These are phyloP conservation scores for Serendipita sp. DNA, from an alignment of 768 basidiomycete genomes.

Conservation along the genomic window DNA sequence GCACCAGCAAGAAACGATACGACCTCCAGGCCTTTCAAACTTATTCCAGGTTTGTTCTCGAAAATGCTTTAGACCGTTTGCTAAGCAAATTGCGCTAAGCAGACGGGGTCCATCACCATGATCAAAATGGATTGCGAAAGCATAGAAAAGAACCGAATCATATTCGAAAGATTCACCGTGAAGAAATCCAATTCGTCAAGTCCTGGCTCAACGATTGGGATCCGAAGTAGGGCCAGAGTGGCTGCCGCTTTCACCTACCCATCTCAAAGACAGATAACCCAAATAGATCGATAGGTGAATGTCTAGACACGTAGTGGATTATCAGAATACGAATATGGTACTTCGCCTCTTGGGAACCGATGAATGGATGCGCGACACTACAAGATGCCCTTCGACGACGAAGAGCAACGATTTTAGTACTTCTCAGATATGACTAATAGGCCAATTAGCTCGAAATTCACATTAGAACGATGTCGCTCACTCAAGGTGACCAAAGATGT, in stretches of 20 bases:
- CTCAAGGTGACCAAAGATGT: slow-evolving; percentile 78
- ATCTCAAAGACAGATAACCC: no score
- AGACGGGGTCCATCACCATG: slow-evolving; percentile 58
- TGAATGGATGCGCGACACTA: no score
- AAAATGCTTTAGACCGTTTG: background rate
- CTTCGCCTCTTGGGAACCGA: no score
- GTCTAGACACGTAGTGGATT: no score
- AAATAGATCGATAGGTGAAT: no score
- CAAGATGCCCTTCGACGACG: no score
- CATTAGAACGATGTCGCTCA: slow-evolving; percentile 31
- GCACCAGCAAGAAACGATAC: slow-evolving; percentile 64
- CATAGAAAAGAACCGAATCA: slow-evolving; percentile 50
- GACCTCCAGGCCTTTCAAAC: slow-evolving; percentile 59
- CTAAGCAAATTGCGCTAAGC: background rate
- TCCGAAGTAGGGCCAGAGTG: background rate
- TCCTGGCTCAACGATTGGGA: slow-evolving; percentile 46
- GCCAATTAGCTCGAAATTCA: background rate
- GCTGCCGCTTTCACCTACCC: no score
- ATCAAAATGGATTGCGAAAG: slow-evolving; percentile 58
- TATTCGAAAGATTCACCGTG: slow-evolving; percentile 64
- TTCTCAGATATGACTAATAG: slow-evolving; percentile 49
- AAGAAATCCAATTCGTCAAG: slow-evolving; percentile 65
- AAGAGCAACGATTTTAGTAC: no score
- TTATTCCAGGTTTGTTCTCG: slow-evolving; percentile 50
- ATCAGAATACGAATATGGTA: no score